Conservation (phyloP, 2,329 filamentous ascomycete species). For the Dactylellina leptospora region DNA sequence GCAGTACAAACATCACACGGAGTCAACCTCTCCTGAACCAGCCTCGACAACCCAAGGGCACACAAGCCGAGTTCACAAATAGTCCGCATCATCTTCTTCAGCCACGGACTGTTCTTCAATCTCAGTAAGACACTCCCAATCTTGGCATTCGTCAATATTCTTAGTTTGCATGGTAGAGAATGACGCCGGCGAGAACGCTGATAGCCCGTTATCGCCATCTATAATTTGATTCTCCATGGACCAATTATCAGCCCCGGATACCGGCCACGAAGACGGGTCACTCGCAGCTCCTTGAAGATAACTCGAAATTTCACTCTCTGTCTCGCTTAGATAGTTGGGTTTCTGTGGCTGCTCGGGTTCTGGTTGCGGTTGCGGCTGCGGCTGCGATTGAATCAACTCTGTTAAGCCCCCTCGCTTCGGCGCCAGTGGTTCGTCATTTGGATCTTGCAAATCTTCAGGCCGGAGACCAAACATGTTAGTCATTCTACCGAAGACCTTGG, state of each 20-base stretch:
- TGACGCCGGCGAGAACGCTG: not conserved
- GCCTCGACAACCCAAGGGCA: no score
- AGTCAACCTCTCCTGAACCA: no score
- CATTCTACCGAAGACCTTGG: not conserved
- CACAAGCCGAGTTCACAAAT: no score
- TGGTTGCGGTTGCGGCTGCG: not conserved
- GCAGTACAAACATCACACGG: no score
- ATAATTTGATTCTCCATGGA: not conserved
- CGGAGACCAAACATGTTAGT: not conserved
- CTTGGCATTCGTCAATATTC: not conserved
- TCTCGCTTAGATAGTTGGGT: not conserved
- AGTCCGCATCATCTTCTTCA: not conserved
- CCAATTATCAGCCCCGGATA: not conserved
- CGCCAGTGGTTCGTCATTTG: not conserved
- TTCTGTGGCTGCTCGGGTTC: not conserved
- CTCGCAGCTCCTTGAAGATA: not conserved
- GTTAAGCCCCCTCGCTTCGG: no score
- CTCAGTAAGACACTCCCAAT: slow-evolving; percentile 7
- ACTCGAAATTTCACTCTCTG: not conserved
- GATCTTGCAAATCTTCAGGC: not conserved
- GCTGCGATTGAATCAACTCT: not conserved
- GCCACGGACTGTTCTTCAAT: slow-evolving; percentile 2
- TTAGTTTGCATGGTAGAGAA: not conserved
- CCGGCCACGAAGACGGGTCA: not conserved
- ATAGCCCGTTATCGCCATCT: not conserved